Evolutionary conservation across 108 stramenopile species (phyloP), one percentile per base, ranked within the genome.

Genomic region (Parietichytrium sp.): DNA sequence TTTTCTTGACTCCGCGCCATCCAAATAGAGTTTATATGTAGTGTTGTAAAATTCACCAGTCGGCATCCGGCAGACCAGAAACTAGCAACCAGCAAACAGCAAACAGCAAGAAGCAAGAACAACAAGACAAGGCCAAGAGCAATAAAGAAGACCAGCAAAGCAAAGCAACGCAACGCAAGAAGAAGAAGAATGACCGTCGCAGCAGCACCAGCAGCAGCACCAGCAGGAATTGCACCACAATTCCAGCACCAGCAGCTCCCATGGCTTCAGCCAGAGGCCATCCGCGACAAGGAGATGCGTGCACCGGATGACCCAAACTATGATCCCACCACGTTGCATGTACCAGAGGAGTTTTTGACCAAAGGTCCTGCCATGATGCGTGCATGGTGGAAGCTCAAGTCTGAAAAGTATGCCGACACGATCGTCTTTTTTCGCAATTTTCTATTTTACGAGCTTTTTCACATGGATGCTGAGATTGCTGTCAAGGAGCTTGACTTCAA

Each of bases 361-460:
- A n/a, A 50, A 25, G 55, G 54, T n/a, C 72, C 85, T 50, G 54
- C 31, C 80, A 97, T 93, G 23, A 92, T 94, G 82, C 80, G 88
- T 54, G 96, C 97, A 85, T 99, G 99, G 99, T 99, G 98, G 98
- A 88, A 94, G 48, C 86, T 98, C 84, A 99, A 99, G 88, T 78
- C 93, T 4, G n/a, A n/a, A n/a, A 91, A 94, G 61, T 93, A 98
- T 88, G 90, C 93, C 84, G 98, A 99, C 88, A 93, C 95, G 13
- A 90, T 99, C 2, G 84, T 99, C 4, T 86, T 97, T 16, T 99
- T 98, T 91, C 98, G 98, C 87, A 95, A 96, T 29, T 97, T 97
- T 29, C 96, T 96, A 87, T 97, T 94, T 84, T 95, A 95, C 88
- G 95, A 95, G 88, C 83, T 95, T 83, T 92, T 90, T 72, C 95